These are phyloP conservation scores for Myxozyma vanderwaltii DNA, from an alignment of 805 yeast species.

Conservation along the genomic window DNA sequence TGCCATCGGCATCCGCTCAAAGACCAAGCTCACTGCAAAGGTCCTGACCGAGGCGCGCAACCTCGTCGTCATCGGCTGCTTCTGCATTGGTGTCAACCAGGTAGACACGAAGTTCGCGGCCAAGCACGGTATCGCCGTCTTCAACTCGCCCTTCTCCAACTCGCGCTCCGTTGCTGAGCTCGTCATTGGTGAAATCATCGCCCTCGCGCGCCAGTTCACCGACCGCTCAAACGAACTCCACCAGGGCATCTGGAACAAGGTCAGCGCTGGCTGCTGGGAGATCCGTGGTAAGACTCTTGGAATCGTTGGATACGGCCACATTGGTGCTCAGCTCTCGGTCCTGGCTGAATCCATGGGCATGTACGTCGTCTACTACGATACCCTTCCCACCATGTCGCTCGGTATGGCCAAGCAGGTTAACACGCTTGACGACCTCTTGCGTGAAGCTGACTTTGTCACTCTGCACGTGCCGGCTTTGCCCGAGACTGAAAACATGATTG, in stretches of 20 bases:
- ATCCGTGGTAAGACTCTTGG: slow-evolving; percentile 98
- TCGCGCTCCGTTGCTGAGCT: slow-evolving; percentile 98
- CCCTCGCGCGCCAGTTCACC: slow-evolving; percentile 93
- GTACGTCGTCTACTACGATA: slow-evolving; percentile 93
- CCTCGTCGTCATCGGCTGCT: slow-evolving; percentile 90
- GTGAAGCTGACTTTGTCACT: slow-evolving; percentile 82
- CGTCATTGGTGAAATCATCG: slow-evolving; percentile 91
- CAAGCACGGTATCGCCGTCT: slow-evolving; percentile 88
- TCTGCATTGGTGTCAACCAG: slow-evolving; percentile 99
- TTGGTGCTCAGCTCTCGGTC: slow-evolving; percentile 95
- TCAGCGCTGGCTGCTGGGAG: slow-evolving; percentile 94
- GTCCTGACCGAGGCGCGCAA: slow-evolving; percentile 84
- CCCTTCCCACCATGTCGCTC: slow-evolving; percentile 87
- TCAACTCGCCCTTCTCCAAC: slow-evolving; percentile 98
- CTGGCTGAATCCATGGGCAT: slow-evolving; percentile 97
- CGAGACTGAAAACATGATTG: slow-evolving; percentile 87
- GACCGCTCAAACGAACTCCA: slow-evolving; percentile 96
- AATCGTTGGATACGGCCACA: slow-evolving; percentile 96
- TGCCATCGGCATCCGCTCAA: slow-evolving; percentile 97
- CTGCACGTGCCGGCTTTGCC: slow-evolving; percentile 93
- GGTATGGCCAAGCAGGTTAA: slow-evolving; percentile 95
- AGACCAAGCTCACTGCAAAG: slow-evolving; percentile 81
- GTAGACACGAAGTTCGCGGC: slow-evolving; percentile 93
- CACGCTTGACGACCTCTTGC: slow-evolving; percentile 78
- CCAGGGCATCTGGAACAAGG: slow-evolving; percentile 97